Conservation (phyloP, 805 yeast species). For the Candida jianshihensis region DNA sequence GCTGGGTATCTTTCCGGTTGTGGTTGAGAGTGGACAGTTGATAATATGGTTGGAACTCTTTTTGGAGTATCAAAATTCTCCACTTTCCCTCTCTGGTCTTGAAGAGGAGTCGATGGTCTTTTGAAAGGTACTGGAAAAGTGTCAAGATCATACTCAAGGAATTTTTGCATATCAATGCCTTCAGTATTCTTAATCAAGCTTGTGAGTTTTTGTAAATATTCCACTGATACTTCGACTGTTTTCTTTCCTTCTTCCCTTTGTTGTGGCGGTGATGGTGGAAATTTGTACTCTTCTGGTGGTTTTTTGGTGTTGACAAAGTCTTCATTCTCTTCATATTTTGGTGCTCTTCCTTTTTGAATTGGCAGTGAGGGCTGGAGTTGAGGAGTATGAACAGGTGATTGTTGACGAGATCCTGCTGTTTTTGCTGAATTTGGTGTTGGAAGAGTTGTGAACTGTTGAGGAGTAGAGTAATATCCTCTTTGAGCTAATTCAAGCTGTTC, state of each 20-base stretch:
- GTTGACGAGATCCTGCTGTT: neutral
- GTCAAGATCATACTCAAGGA: constrained; percentile 13
- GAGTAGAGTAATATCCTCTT: neutral
- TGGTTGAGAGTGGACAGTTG: constrained; percentile 4
- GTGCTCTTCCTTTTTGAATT: no score
- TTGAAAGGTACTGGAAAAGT: neutral
- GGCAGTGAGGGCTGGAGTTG: no score
- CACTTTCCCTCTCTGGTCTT: neutral
- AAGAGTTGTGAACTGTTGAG: neutral
- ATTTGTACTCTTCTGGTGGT: constrained; percentile 45
- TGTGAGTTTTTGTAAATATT: constrained; percentile 19
- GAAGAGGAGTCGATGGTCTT: neutral
- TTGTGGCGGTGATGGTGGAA: constrained; percentile 35
- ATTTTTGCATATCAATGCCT: constrained; percentile 15
- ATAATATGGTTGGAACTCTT: no score
- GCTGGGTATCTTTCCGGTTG: neutral
- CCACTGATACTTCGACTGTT: constrained; percentile 22
- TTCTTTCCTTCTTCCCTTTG: constrained; percentile 1
- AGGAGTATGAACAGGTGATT: neutral
- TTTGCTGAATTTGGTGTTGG: neutral
- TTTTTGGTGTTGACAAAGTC: constrained; percentile 44
- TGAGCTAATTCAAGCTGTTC: constrained; percentile 11
- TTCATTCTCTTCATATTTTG: constrained; percentile 4
- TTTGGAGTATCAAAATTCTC: no score
- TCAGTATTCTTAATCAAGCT: constrained; percentile 17